Percentiles rank a stretch among this genome's conserved stretches.
Conservation (phyloP, 2,329 filamentous ascomycete genomes). For the Davidsoniella neocaledoniae region DNA sequence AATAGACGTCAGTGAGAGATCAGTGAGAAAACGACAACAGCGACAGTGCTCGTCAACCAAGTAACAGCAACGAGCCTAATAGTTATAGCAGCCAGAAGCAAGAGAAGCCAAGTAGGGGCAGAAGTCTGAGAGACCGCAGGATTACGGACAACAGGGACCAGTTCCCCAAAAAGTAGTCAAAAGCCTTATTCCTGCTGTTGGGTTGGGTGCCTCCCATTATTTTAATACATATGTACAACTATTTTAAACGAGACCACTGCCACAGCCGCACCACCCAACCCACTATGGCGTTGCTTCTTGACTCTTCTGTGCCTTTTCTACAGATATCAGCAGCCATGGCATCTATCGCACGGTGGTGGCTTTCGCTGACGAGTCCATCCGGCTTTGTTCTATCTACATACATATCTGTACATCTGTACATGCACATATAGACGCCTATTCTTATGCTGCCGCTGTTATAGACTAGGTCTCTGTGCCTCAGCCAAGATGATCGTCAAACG, state of each 20-base stretch:
- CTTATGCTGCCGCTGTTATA: too few species aligned
- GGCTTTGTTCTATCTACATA: too few species aligned
- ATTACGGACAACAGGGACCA: background rate
- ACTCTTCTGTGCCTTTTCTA: too few species aligned
- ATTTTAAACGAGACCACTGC: slow-evolving; percentile 7
- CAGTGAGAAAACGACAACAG: background rate
- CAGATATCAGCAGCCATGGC: too few species aligned
- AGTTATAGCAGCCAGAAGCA: background rate
- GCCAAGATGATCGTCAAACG: too few species aligned
- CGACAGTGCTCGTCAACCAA: background rate
- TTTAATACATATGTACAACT: background rate
- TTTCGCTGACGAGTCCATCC: too few species aligned
- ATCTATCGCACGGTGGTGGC: too few species aligned
- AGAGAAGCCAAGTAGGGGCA: background rate
- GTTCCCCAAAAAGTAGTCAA: background rate
- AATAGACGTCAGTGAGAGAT: background rate
- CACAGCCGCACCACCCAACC: background rate
- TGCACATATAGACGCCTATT: too few species aligned
- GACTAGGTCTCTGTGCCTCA: too few species aligned
- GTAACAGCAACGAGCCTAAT: background rate
- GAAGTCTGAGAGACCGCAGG: background rate
- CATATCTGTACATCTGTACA: too few species aligned
- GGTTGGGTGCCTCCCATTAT: slow-evolving; percentile 6
- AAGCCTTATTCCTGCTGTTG: background rate
- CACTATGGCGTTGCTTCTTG: background rate